A percentile compares a stretch with the other conserved stretches of the same genome.
These are phyloP conservation scores for Apiotrichum porosum DNA, from an alignment of 1,284 basidiomycete species.

Conservation along the genomic window DNA sequence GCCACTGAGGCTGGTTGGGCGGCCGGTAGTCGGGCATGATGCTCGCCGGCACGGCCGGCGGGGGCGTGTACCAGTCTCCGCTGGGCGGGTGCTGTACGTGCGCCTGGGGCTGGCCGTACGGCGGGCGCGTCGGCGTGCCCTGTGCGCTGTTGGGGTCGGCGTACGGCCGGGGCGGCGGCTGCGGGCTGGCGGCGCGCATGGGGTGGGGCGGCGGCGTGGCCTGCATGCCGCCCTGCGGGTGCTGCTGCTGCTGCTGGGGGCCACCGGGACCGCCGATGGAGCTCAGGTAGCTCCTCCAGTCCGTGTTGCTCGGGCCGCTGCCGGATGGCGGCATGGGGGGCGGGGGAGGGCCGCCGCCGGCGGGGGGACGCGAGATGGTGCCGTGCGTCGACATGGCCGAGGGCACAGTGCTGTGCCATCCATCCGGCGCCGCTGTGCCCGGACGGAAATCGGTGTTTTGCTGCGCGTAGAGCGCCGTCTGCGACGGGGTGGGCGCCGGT, in stretches of 20 bases:
- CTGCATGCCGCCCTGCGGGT: no score
- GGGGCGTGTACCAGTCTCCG: conserved; percentile 9
- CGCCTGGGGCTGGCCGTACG: conserved; percentile 29
- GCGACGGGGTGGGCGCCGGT: conserved; percentile 4
- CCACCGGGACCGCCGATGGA: conserved; percentile 8
- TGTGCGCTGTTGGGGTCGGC: neutral
- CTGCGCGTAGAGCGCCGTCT: conserved; percentile 7
- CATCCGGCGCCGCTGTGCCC: conserved; percentile 1
- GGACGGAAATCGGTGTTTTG: conserved; percentile 6
- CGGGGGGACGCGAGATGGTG: neutral
- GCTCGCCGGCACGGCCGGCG: conserved; percentile 1
- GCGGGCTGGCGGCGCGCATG: conserved; percentile 14
- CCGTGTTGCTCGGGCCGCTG: conserved; percentile 12
- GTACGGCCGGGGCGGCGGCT: conserved; percentile 16
- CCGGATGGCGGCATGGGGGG: neutral
- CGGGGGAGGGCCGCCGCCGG: neutral
- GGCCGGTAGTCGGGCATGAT: conserved; percentile 1
- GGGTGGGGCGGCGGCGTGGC: neutral
- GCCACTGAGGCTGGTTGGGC: conserved; percentile 5
- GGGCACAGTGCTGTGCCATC: conserved; percentile 1
- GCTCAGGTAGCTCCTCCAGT: conserved; percentile 41
- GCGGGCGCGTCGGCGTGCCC: conserved; percentile 9
- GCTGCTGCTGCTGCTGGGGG: neutral
- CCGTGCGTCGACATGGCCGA: neutral
- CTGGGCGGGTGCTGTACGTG: no score